Evolutionary conservation across 768 basidiomycete species (phyloP).

Genomic region (Rhizopogon vesiculosus): DNA sequence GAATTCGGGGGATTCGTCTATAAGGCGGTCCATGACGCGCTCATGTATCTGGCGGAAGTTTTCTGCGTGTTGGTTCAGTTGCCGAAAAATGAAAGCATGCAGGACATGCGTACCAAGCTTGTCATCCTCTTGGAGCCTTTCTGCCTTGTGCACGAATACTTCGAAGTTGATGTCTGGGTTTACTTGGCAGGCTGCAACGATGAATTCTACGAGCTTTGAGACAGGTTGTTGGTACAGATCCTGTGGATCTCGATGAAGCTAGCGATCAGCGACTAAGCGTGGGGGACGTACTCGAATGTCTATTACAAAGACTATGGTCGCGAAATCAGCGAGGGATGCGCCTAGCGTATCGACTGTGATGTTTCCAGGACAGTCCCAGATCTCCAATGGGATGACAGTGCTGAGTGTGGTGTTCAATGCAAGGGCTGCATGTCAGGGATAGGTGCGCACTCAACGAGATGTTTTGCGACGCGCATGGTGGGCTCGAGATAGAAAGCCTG

Average conservation of each 20-base stretch:
- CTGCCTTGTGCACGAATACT: constrained; percentile 94
- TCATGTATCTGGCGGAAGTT: constrained; percentile 90
- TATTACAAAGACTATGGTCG: constrained; percentile 88
- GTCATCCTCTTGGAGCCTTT: constrained; percentile 87
- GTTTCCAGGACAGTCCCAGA: constrained; percentile 94
- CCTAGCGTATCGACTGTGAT: constrained; percentile 76
- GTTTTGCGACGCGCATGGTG: constrained; percentile 72
- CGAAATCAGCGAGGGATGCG: constrained; percentile 70
- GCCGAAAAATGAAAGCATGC: background rate
- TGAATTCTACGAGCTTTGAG: constrained; percentile 75
- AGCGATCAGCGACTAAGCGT: constrained; percentile 3
- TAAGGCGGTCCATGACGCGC: constrained; percentile 76
- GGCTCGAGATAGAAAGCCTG: constrained; percentile 90
- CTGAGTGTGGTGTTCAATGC: constrained; percentile 34
- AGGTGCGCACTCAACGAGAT: constrained; percentile 70
- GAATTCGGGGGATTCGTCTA: constrained; percentile 71
- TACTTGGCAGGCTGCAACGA: constrained; percentile 68
- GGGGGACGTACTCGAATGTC: constrained; percentile 78
- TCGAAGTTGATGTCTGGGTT: constrained; percentile 80
- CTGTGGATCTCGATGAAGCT: constrained; percentile 29
- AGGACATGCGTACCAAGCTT: constrained; percentile 60
- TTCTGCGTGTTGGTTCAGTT: constrained; percentile 43
- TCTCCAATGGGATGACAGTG: constrained; percentile 86
- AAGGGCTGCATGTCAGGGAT: background rate
- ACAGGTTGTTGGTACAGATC: constrained; percentile 85